Evolutionary conservation across 108 stramenopile species (phyloP), one percentile per base, ranked within the genome.

Genomic region (Heterococcus sp.): DNA sequence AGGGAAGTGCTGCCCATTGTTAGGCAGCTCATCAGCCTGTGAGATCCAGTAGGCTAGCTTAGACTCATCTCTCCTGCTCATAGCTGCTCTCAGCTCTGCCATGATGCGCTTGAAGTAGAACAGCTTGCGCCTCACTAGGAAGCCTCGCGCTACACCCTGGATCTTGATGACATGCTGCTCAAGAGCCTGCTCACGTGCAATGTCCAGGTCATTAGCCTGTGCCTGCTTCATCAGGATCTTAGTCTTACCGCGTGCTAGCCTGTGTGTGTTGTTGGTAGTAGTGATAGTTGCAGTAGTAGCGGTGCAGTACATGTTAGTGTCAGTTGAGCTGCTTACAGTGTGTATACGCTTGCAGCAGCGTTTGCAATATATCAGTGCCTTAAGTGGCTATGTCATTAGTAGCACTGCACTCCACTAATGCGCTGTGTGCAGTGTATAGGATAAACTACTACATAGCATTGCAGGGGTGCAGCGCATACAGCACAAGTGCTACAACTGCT

Each of bases 201-300:
- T 65, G 66, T 91, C 90, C 29, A 91, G 78, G 28, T 85, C 85
- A 31, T 69, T 63, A 29, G 85, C 80, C 71, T 89, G 87, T 26
- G 35, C 70, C 33, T 88, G 87, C 74, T 87, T 78, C 89, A 91
- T 90, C 84, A 91, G 89, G 30, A 91, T 68, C 75, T 87, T 89
- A 38, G 80, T 80, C 81, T 89, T 78, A 2, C 90, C 69, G 66
- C 75, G 71, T 3, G 87, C 73, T 30, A 86, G 37, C 39, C 69
- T 58, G 46, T 21, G 46, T n/a, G n/a, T 21, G 46, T 8, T 21
- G 46, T 8, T 21, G 46, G 46, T 21, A 58, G 46, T 21, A 58
- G 46, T 21, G 46, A 21, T 21, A 21, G 46, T 21, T 8, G 46
- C 46, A 58, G 46, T 21, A 21, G 46, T 21, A 21, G 46, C 46